Evolutionary conservation across 306 rosid species (phyloP).

Genomic region (Vigna trinervia): DNA sequence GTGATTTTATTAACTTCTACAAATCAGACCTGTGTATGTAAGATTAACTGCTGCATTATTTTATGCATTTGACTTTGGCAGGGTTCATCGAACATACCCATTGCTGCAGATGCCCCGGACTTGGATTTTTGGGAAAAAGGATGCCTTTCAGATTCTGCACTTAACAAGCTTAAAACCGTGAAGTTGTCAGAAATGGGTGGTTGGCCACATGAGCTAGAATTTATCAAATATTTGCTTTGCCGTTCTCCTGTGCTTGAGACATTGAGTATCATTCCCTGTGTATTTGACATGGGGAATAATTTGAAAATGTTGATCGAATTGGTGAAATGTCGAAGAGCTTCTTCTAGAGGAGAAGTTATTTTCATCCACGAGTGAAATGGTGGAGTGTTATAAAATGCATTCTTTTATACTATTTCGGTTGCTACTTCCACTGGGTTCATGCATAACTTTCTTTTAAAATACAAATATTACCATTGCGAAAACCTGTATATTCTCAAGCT

Average conservation of each 20-base stretch:
- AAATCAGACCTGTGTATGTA: conserved; percentile 18
- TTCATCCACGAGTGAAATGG: conserved; percentile 57
- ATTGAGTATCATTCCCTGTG: conserved; percentile 64
- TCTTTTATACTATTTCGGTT: conserved; percentile 17
- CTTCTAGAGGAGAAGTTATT: conserved; percentile 68
- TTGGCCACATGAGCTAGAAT: conserved; percentile 78
- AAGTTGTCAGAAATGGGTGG: conserved; percentile 79
- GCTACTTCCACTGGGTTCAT: conserved; percentile 29
- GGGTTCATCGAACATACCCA: conserved; percentile 70
- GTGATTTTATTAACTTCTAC: conserved; percentile 12
- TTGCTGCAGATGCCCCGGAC: conserved; percentile 61
- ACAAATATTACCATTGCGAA: conserved; percentile 23
- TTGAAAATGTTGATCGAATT: conserved; percentile 70
- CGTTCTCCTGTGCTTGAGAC: conserved; percentile 73
- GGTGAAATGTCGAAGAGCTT: conserved; percentile 78
- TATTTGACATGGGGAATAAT: conserved; percentile 52
- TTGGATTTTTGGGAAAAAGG: conserved; percentile 78
- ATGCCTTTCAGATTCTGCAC: conserved; percentile 53
- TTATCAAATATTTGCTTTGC: conserved; percentile 73
- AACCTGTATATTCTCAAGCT: conserved; percentile 23
- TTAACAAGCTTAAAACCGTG: conserved; percentile 65
- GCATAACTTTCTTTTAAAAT: conserved; percentile 18
- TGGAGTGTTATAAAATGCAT: conserved; percentile 29
- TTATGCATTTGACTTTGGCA: conserved; percentile 41
- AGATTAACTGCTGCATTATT: conserved; percentile 16